phyloP scores from a whole-genome alignment of 257 asterid species.

The Solanum microdontum region DNA sequence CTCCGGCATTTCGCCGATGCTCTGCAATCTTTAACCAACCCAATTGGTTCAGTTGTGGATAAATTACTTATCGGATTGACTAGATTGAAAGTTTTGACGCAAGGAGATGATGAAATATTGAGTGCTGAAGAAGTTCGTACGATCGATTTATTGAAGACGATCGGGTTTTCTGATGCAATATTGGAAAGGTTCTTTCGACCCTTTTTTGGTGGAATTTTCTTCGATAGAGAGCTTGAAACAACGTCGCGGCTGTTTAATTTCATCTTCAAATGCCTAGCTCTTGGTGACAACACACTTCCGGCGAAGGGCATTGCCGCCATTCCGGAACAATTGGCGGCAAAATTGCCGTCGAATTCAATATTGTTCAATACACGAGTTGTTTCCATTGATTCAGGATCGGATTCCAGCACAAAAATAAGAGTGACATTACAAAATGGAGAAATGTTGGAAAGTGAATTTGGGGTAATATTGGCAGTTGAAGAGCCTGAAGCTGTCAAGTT shows the following conservation, averaged over 20 bases:
- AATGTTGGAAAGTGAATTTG: constrained; percentile 35
- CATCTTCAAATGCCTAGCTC: constrained; percentile 72
- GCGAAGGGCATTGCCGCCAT: constrained; percentile 74
- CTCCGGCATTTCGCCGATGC: constrained; percentile 65
- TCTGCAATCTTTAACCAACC: constrained; percentile 43
- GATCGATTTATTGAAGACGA: constrained; percentile 35
- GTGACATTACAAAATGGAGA: constrained; percentile 52
- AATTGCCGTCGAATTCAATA: constrained; percentile 36
- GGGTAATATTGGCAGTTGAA: constrained; percentile 74
- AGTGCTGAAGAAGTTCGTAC: constrained; percentile 50
- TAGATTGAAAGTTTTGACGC: constrained; percentile 47
- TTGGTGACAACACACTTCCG: constrained; percentile 83
- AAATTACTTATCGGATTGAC: constrained; percentile 61
- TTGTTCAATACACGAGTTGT: constrained; percentile 41
- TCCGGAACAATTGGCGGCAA: constrained; percentile 65
- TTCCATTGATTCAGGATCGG: constrained; percentile 23
- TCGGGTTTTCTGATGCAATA: constrained; percentile 61
- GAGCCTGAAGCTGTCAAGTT: constrained; percentile 53
- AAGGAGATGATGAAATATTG: constrained; percentile 45
- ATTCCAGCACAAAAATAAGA: neutral
- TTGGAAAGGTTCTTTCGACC: constrained; percentile 83
- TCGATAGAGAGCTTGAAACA: constrained; percentile 73
- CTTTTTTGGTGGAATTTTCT: constrained; percentile 79
- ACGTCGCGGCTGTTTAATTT: constrained; percentile 80
- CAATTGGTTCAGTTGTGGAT: constrained; percentile 58